Evolutionary conservation across 208 protist species (phyloP).

Genomic region (Trypanosoma congolense): DNA sequence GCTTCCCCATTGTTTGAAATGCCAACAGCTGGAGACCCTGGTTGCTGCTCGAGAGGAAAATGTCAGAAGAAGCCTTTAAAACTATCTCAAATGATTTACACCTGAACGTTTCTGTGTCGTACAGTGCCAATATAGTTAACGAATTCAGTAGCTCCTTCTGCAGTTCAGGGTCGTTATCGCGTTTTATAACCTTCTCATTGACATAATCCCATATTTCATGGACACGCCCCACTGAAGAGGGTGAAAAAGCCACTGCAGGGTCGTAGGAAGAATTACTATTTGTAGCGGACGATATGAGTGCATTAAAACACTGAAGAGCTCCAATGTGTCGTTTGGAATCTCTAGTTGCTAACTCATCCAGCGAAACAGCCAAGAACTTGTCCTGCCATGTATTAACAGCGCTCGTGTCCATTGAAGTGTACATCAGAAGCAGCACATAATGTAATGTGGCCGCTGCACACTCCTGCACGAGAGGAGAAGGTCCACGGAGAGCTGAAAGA

Average conservation of each 20-base stretch:
- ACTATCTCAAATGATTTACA: conserved; percentile 42
- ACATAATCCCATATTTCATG: conserved; percentile 59
- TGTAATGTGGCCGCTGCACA: conserved; percentile 44
- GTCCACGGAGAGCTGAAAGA: conserved; percentile 44
- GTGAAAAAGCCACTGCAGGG: conserved; percentile 38
- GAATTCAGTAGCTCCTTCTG: conserved; percentile 47
- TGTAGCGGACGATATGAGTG: conserved; percentile 59
- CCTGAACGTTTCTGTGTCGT: conserved; percentile 64
- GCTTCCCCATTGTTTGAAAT: conserved; percentile 53
- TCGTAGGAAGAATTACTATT: conserved; percentile 25
- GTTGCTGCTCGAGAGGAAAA: conserved; percentile 42
- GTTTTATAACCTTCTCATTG: conserved; percentile 34
- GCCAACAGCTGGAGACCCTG: conserved; percentile 54
- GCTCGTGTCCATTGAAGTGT: conserved; percentile 45
- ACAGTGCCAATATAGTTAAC: conserved; percentile 67
- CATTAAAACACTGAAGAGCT: conserved; percentile 61
- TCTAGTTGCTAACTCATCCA: conserved; percentile 35
- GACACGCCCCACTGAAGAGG: conserved; percentile 26
- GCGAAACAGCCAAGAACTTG: conserved; percentile 45
- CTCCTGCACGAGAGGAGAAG: conserved; percentile 31
- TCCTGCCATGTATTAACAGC: conserved; percentile 64
- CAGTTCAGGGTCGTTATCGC: conserved; percentile 22
- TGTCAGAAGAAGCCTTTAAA: conserved; percentile 30
- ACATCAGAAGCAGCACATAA: conserved; percentile 51
- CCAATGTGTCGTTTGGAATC: conserved; percentile 43